phyloP scores from a whole-genome alignment of 495 filamentous ascomycete species.

The Talaromyces wortmannii region DNA sequence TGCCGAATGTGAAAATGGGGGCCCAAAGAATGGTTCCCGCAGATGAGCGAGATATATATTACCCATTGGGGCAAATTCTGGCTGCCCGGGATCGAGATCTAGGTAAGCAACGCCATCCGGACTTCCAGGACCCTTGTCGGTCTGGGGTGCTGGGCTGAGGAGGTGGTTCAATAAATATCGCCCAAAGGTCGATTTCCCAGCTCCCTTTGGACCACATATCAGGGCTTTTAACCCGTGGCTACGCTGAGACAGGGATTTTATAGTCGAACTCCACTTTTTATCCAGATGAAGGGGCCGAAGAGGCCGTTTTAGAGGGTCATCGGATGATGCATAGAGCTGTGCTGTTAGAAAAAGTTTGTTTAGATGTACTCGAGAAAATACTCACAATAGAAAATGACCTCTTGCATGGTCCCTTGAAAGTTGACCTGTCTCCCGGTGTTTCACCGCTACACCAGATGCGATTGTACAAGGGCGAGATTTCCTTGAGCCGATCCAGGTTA shows the following conservation, averaged over 20 bases:
- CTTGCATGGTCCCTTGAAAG: constrained; percentile 20
- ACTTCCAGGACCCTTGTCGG: constrained; percentile 23
- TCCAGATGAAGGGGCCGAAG: constrained; percentile 57
- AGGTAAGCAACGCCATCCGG: constrained; percentile 54
- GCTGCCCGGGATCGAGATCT: constrained; percentile 79
- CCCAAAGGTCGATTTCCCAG: constrained; percentile 82
- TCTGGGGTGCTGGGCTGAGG: constrained; percentile 43
- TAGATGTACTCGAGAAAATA: background rate
- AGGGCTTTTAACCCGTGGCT: constrained; percentile 40
- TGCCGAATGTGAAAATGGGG: constrained; percentile 66
- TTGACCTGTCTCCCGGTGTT: constrained; percentile 29
- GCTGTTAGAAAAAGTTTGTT: constrained; percentile 1
- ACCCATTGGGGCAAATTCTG: constrained; percentile 73
- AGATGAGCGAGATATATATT: constrained; percentile 66
- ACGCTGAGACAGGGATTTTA: constrained; percentile 29
- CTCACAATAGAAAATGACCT: constrained; percentile 40
- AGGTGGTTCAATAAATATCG: constrained; percentile 70
- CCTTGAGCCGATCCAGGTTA: constrained; percentile 50
- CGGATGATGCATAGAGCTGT: constrained; percentile 38
- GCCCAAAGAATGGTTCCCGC: constrained; percentile 58
- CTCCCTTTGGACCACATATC: constrained; percentile 72
- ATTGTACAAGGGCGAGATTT: constrained; percentile 62
- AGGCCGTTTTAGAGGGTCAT: constrained; percentile 40
- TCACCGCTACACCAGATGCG: constrained; percentile 63
- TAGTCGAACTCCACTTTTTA: constrained; percentile 53